Percentiles rank a stretch among this genome's conserved stretches.
These are phyloP conservation scores for Monosporozyma yasuniensis DNA, from an alignment of 805 yeast genomes.

Conservation along the genomic window DNA sequence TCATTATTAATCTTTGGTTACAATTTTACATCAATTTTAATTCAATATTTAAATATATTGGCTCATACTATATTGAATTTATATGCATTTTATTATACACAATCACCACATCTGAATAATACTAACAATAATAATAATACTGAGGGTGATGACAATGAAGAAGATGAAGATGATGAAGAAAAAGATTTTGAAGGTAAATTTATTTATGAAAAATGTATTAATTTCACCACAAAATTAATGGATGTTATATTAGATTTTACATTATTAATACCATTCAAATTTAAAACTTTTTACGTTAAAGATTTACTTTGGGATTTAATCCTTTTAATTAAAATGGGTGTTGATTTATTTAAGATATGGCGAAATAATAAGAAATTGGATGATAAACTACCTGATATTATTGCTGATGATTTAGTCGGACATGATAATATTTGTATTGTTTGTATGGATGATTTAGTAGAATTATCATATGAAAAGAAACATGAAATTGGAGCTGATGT, in stretches of 20 bases:
- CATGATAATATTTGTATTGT: slow-evolving; percentile 69
- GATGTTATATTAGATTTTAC: slow-evolving; percentile 40
- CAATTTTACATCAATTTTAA: slow-evolving; percentile 58
- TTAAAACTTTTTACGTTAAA: slow-evolving; percentile 42
- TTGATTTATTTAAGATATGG: slow-evolving; percentile 33
- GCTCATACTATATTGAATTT: slow-evolving; percentile 31
- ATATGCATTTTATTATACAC: slow-evolving; percentile 39
- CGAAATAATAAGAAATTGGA: slow-evolving; percentile 54
- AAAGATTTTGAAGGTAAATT: slow-evolving; percentile 36
- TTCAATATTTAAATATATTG: slow-evolving; percentile 36
- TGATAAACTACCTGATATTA: slow-evolving; percentile 52
- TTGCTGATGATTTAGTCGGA: slow-evolving; percentile 53
- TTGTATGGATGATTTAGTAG: slow-evolving; percentile 82
- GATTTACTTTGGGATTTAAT: slow-evolving; percentile 36
- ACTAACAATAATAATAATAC: slow-evolving; percentile 10
- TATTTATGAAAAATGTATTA: slow-evolving; percentile 47
- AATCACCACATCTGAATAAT: slow-evolving; percentile 3
- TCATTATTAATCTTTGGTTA: slow-evolving; percentile 62
- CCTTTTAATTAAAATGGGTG: slow-evolving; percentile 28
- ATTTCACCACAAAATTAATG: slow-evolving; percentile 41
- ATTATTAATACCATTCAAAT: slow-evolving; percentile 37
- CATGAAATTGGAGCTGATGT: background rate
- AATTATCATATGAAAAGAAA: slow-evolving; percentile 12
- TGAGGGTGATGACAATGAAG: slow-evolving; percentile 8
- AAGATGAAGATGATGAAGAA: slow-evolving; percentile 41